Percentiles rank a stretch among this genome's conserved stretches.
These are phyloP conservation scores for Arthroderma sp. DNA, from an alignment of 2,329 filamentous ascomycete genomes.

Conservation along the genomic window DNA sequence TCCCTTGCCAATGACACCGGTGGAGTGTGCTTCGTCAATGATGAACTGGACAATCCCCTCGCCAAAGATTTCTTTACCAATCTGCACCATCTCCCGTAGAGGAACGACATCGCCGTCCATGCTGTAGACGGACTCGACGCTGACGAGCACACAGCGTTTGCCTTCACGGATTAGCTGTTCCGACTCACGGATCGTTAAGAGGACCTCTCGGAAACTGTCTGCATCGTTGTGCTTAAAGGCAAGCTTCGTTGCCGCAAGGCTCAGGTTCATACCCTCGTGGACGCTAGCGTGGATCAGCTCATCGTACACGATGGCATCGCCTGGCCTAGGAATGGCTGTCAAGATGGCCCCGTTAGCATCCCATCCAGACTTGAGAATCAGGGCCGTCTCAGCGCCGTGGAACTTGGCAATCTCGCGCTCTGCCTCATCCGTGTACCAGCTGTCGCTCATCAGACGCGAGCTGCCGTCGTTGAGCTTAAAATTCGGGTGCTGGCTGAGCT, in stretches of 20 bases:
- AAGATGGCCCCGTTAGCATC: conserved; percentile 47
- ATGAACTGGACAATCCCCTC: conserved; percentile 19
- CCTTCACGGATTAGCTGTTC: conserved; percentile 21
- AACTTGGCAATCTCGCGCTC: conserved; percentile 42
- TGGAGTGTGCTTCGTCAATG: conserved; percentile 39
- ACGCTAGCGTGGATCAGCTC: conserved; percentile 57
- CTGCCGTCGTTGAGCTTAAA: conserved; percentile 37
- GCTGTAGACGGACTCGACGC: conserved; percentile 37
- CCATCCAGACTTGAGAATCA: conserved; percentile 46
- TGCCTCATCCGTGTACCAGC: conserved; percentile 38
- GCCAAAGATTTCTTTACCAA: conserved; percentile 26
- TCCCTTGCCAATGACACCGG: conserved; percentile 32
- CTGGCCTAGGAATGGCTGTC: conserved; percentile 39
- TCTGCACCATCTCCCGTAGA: conserved; percentile 27
- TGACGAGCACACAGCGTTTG: conserved; percentile 27
- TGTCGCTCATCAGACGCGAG: conserved; percentile 46
- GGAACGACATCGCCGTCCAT: conserved; percentile 40
- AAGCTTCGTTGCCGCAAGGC: conserved; percentile 34
- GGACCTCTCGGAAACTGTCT: conserved; percentile 18
- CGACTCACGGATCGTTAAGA: conserved; percentile 17
- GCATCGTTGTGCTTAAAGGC: conserved; percentile 29
- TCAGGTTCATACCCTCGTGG: conserved; percentile 54
- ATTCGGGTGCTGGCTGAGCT: conserved; percentile 24
- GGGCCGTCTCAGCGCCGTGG: conserved; percentile 38
- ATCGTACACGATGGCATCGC: conserved; percentile 51